A percentile compares a stretch with the other conserved stretches of the same genome.
These are phyloP conservation scores for Mycothermus thermophilus DNA, from an alignment of 495 filamentous ascomycete species.

Conservation along the genomic window DNA sequence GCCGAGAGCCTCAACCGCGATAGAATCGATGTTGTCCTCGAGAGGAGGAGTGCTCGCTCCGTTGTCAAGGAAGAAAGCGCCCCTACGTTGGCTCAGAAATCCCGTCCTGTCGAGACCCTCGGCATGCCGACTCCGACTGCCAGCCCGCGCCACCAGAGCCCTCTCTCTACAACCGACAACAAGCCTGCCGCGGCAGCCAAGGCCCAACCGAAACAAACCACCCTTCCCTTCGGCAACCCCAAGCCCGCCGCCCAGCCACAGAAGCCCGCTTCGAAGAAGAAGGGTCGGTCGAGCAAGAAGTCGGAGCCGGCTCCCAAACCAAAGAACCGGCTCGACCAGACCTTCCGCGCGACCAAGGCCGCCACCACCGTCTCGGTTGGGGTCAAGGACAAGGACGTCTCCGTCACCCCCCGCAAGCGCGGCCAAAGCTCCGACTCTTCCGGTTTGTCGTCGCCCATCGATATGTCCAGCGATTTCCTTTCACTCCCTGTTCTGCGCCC, in stretches of 20 bases:
- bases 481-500: constrained; percentile 18
- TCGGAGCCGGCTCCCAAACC: constrained; percentile 10
- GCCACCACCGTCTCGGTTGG: neutral
- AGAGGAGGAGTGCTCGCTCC: constrained; percentile 18
- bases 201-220: constrained; percentile 25
- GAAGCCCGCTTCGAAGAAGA: constrained; percentile 20
- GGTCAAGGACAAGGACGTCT: neutral
- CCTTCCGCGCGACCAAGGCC: constrained; percentile 31
- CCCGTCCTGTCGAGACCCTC: constrained; percentile 10
- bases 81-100: constrained; percentile 7
- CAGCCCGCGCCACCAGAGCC: constrained; percentile 39
- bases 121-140: constrained; percentile 54
- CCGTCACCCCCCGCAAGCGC: constrained; percentile 10
- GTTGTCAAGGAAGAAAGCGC: constrained; percentile 9
- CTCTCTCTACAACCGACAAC: constrained; percentile 31
- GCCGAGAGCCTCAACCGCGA: constrained; percentile 19
- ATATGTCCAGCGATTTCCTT: constrained; percentile 4
- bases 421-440: constrained; percentile 10
- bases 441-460: constrained; percentile 12
- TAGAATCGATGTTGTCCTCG: constrained; percentile 26
- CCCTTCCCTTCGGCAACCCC: constrained; percentile 18
- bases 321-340: constrained; percentile 22
- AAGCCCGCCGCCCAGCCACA: constrained; percentile 6
- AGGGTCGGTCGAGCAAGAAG: constrained; percentile 28
- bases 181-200: too few relatives aligned